A percentile compares a stretch with the other conserved stretches of the same genome.
Evolutionary conservation across 2,329 filamentous ascomycete genomes (phyloP).

Genomic region (Blastomyces gilchristii): DNA sequence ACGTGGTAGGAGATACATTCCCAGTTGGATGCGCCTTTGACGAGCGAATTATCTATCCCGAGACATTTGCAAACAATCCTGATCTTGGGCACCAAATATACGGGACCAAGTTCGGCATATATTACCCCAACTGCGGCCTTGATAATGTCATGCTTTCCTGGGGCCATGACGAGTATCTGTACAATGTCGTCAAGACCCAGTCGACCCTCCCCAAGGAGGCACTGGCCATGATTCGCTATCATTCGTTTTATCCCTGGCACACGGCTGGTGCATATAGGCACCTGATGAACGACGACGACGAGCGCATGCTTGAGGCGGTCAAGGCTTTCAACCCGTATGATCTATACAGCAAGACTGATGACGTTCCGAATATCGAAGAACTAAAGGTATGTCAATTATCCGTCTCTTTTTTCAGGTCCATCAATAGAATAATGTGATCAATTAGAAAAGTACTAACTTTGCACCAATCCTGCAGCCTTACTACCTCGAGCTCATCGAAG

Average conservation of each 20-base stretch:
- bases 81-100: conserved; percentile 63
- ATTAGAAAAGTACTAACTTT: conserved; percentile 9
- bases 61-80: conserved; percentile 62
- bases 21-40: conserved; percentile 44
- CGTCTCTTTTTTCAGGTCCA: not conserved
- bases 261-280: conserved; percentile 66
- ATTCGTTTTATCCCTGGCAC: conserved; percentile 91
- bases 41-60: conserved; percentile 68
- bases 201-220: conserved; percentile 67
- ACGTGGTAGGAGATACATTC: conserved; percentile 62
- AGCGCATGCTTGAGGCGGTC: conserved; percentile 69
- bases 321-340: conserved; percentile 87
- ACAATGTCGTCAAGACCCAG: conserved; percentile 78
- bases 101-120: conserved; percentile 68
- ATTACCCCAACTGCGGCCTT: conserved; percentile 65
- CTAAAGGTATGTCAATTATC: conserved; percentile 50
- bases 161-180: conserved; percentile 52
- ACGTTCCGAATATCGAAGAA: conserved; percentile 62
- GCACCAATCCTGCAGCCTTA: conserved; percentile 51
- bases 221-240: conserved; percentile 86
- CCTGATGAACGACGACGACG: conserved; percentile 75
- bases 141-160: conserved; percentile 84
- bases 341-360: conserved; percentile 84
- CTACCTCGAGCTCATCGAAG: conserved; percentile 53
- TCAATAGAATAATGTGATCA: not conserved